Conservation (phyloP, 306 rosid species). For the Carpinus viminea region DNA sequence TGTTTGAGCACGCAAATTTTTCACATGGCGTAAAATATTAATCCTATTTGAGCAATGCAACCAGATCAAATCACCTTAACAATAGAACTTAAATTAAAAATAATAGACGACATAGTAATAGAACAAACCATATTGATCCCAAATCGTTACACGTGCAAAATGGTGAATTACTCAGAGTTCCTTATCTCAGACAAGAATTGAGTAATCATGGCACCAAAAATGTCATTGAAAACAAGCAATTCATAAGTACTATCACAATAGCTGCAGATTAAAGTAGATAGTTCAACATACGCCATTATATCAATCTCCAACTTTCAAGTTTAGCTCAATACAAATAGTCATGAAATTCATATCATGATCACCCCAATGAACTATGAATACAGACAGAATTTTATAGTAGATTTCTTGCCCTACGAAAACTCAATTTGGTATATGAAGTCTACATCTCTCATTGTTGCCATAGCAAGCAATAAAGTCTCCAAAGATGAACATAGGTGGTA, state of each 20-base stretch:
- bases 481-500: no score
- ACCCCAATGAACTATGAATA: background rate
- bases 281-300: background rate
- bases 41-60: background rate
- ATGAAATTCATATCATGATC: background rate
- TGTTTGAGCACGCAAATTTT: background rate
- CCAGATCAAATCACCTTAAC: background rate
- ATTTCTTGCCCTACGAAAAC: no score
- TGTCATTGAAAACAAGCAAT: background rate
- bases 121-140: background rate
- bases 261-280: background rate
- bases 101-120: background rate
- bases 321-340: background rate
- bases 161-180: background rate
- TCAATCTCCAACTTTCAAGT: conserved; percentile 1
- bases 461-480: no score
- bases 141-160: background rate
- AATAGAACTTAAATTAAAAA: background rate
- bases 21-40: background rate
- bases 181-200: background rate
- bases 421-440: no score
- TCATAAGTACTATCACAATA: background rate
- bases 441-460: no score
- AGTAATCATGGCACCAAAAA: background rate
- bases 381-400: no score